These are phyloP conservation scores for Ophiosphaerella herpotricha DNA, from an alignment of 2,329 filamentous ascomycete species.

Conservation along the genomic window DNA sequence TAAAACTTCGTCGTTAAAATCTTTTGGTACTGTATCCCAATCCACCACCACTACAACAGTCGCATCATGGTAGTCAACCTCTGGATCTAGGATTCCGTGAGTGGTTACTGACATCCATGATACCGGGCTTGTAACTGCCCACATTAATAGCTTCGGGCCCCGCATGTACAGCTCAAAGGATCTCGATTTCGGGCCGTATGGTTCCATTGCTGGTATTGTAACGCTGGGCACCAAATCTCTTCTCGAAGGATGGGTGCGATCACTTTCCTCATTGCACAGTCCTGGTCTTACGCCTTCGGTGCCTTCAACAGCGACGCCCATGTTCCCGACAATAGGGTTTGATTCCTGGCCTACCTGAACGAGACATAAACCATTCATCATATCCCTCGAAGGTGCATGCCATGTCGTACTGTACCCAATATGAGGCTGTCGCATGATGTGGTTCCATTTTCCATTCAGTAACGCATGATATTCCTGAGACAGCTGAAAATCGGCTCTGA, in stretches of 20 bases:
- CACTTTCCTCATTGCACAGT: slow-evolving; percentile 60
- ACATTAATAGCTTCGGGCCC: neutral
- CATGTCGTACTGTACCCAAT: slow-evolving; percentile 41
- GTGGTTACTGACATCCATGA: neutral
- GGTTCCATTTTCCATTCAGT: slow-evolving; percentile 59
- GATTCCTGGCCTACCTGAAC: slow-evolving; percentile 58
- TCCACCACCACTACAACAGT: neutral
- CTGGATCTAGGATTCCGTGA: neutral
- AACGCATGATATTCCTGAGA: slow-evolving; percentile 7
- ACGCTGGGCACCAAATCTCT: slow-evolving; percentile 39
- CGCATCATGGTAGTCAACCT: neutral
- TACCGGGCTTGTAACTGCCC: neutral
- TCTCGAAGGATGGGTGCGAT: slow-evolving; percentile 65
- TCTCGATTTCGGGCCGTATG: slow-evolving; percentile 1
- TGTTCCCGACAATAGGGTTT: slow-evolving; percentile 58
- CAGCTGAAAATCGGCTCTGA: slow-evolving; percentile 10
- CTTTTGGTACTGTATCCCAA: neutral
- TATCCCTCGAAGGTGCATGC: slow-evolving; percentile 71
- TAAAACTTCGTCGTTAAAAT: neutral
- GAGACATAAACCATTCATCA: slow-evolving; percentile 60
- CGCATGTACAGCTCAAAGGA: slow-evolving; percentile 4
- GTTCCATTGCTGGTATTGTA: slow-evolving; percentile 1
- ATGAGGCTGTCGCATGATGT: slow-evolving; percentile 60
- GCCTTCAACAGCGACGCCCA: slow-evolving; percentile 65
- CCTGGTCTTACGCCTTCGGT: slow-evolving; percentile 27